Evolutionary conservation across 2,329 filamentous ascomycete genomes (phyloP).

Genomic region (Pseudophaeomoniella oleicola): DNA sequence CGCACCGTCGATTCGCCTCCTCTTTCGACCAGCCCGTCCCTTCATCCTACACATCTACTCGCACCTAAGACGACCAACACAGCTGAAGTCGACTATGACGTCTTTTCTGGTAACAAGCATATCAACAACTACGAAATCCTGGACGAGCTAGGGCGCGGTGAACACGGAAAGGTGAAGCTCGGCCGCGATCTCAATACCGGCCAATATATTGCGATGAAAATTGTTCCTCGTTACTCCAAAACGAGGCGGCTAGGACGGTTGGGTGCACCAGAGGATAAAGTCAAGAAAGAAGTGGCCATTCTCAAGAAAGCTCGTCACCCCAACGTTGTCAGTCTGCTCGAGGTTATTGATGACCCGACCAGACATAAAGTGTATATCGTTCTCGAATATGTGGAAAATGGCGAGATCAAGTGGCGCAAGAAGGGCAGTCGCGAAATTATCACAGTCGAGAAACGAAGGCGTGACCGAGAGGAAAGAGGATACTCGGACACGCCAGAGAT

Average conservation of each 20-base stretch:
- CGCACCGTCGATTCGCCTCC: slow-evolving; percentile 18
- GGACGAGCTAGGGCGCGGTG: slow-evolving; percentile 85
- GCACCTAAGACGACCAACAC: slow-evolving; percentile 79
- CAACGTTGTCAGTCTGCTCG: slow-evolving; percentile 89
- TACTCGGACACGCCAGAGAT: slow-evolving; percentile 51
- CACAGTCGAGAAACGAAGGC: slow-evolving; percentile 63
- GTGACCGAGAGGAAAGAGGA: slow-evolving; percentile 61
- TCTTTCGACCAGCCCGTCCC: slow-evolving; percentile 40
- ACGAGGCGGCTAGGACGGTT: slow-evolving; percentile 71
- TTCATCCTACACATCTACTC: slow-evolving; percentile 58
- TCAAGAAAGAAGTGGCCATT: slow-evolving; percentile 93
- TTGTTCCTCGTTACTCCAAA: slow-evolving; percentile 91
- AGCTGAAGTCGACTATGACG: slow-evolving; percentile 78
- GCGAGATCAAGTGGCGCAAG: slow-evolving; percentile 88
- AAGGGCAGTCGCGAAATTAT: slow-evolving; percentile 75
- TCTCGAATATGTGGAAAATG: slow-evolving; percentile 83
- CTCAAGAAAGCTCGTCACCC: slow-evolving; percentile 94
- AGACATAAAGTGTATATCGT: slow-evolving; percentile 98
- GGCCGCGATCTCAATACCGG: slow-evolving; percentile 64
- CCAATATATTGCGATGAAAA: slow-evolving; percentile 90
- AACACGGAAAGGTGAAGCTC: slow-evolving; percentile 95
- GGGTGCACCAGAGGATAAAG: slow-evolving; percentile 54
- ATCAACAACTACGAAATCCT: slow-evolving; percentile 98
- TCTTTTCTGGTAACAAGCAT: slow-evolving; percentile 77
- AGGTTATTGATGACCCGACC: slow-evolving; percentile 94